Base-by-base conservation (phyloP, 23 red algal species). In the Gracilaria gracilis region DNA sequence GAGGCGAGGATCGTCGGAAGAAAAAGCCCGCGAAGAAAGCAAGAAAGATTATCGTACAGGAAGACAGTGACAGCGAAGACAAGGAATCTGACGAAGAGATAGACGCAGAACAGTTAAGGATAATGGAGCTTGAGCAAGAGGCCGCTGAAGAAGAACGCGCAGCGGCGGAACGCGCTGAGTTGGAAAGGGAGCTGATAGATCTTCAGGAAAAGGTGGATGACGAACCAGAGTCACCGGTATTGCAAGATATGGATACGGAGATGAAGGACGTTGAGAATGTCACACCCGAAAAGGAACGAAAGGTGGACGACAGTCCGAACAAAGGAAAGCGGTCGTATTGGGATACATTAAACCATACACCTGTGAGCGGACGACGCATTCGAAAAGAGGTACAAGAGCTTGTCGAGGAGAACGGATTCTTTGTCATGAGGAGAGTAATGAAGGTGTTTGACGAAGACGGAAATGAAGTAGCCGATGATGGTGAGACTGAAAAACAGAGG, bases 361-460 rank as follows among this genome's bases (percentile, higher is more conserved):
- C 67, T 5, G 4, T 33, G 36, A 9, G 2, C 23, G 29, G 37
- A 36, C 39, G 47, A 32, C 59, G 84, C 23, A 76, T 88, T 49
- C 65, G 65, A 14, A 88, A 88, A 33, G 84, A 88, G 57, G 84
- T 88, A 9, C 17, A 59, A 19, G 84, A 76, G 4, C 65, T 61
- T 20, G 61, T 76, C 4, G 66, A 78, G 38, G 67, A 75, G 74
- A 51, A 75, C 27, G 84, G 84, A 19, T 88, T 78, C 46, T 70
- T 51, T 33, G 70, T 88, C 31, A 75, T 25, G 15, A 51, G 47
- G 49, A 75, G 65, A 58, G 84, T 88, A 36, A 76, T 88, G 38
- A 88, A 88, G 71, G 71, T 62, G 12, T 73, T 74, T 19, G 84
- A 88, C 66, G 65, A 88, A 47, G 38, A 88, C 34, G 84, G 84